phyloP scores from a whole-genome alignment of 2,329 filamentous ascomycete genomes.

The Penicillium brasilianum region DNA sequence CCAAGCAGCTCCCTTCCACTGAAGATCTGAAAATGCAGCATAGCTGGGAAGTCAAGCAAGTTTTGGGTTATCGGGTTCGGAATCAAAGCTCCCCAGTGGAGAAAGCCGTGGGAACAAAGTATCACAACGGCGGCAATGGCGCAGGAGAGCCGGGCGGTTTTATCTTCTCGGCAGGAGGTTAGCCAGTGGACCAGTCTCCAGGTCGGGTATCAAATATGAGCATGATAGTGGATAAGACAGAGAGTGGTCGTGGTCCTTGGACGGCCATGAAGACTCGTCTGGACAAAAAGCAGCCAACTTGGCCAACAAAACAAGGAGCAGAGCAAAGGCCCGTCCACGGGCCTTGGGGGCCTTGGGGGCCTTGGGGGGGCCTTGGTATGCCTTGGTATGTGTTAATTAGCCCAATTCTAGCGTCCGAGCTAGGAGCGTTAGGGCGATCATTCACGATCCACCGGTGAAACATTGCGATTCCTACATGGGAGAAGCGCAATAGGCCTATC shows the following conservation, averaged over 20 bases:
- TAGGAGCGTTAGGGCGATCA: slow-evolving; percentile 29
- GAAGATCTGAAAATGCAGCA: slow-evolving; percentile 23
- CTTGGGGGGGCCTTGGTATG: slow-evolving; percentile 1
- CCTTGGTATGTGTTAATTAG: slow-evolving; percentile 22
- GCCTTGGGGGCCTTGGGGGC: no score
- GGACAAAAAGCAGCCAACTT: neutral
- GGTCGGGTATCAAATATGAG: no score
- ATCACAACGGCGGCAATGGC: slow-evolving; percentile 4
- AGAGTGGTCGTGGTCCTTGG: no score
- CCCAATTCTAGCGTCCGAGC: slow-evolving; percentile 22
- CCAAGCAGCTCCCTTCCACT: neutral
- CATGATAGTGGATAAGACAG: no score
- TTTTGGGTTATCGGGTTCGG: neutral
- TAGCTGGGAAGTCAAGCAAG: slow-evolving; percentile 6
- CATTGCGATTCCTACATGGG: slow-evolving; percentile 24
- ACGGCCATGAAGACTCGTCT: neutral
- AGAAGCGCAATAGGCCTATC: neutral
- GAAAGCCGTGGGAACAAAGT: neutral
- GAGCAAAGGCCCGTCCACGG: slow-evolving; percentile 3
- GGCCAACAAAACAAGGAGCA: neutral
- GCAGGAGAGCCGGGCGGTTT: neutral
- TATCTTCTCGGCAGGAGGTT: no score
- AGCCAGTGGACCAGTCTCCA: neutral
- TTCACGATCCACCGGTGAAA: slow-evolving; percentile 31
- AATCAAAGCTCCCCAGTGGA: neutral